A percentile compares a stretch with the other conserved stretches of the same genome.
phyloP scores from a whole-genome alignment of 768 basidiomycete species.

The Rhodotorula taiwanensis region DNA sequence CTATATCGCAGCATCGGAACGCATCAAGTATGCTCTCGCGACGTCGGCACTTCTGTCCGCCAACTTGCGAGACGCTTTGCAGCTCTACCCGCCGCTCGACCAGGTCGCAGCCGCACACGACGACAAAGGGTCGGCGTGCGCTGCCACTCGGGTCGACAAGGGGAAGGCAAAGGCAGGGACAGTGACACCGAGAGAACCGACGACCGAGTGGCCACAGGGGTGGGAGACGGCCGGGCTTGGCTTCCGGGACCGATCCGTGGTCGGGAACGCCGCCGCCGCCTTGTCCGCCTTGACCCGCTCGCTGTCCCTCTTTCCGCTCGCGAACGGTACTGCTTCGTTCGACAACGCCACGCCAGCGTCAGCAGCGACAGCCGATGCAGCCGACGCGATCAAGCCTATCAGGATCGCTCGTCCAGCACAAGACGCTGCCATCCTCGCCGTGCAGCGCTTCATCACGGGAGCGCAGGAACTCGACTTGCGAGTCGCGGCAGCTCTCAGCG shows the following conservation, averaged over 20 bases:
- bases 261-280: neutral
- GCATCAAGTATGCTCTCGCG: conserved; percentile 28
- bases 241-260: conserved; percentile 1
- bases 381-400: too few relatives aligned
- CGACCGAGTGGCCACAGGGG: conserved; percentile 1
- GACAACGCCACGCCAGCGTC: neutral
- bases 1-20: neutral
- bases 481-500: neutral
- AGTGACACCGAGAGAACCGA: neutral
- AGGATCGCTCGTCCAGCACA: neutral
- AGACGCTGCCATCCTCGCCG: neutral
- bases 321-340: neutral
- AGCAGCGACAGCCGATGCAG: neutral
- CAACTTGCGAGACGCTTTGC: conserved; percentile 19
- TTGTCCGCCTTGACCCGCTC: neutral
- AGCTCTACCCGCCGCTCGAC: conserved; percentile 26
- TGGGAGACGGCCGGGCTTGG: conserved; percentile 15
- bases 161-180: neutral
- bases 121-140: neutral
- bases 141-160: neutral
- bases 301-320: neutral
- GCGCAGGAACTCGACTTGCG: conserved; percentile 23
- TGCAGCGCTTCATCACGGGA: conserved; percentile 9
- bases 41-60: conserved; percentile 24
- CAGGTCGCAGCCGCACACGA: neutral